Evolutionary conservation across 495 filamentous ascomycete species (phyloP).

Genomic region (Aspergillus coremiiformis): DNA sequence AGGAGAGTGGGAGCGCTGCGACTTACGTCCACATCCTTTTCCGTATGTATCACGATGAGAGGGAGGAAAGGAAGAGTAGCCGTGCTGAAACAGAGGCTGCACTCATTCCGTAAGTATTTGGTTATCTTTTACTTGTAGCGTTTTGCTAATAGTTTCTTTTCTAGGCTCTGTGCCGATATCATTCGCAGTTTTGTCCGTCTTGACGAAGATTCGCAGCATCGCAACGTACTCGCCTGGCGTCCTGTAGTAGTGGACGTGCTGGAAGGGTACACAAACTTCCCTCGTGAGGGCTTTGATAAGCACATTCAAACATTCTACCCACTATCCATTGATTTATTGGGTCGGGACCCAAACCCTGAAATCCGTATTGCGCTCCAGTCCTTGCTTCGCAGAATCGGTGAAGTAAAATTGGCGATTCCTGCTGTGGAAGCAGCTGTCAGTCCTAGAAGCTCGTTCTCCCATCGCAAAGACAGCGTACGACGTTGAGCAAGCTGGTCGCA

Average conservation of each 20-base stretch:
- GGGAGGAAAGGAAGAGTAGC: constrained; percentile 70
- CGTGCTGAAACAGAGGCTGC: constrained; percentile 78
- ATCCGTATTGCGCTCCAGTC: constrained; percentile 68
- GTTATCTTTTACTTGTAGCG: not conserved
- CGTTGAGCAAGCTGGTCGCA: constrained; percentile 8
- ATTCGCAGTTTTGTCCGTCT: constrained; percentile 72
- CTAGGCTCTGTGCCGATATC: constrained; percentile 80
- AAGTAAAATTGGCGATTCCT: constrained; percentile 65
- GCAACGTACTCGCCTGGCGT: constrained; percentile 93
- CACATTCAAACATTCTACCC: constrained; percentile 82
- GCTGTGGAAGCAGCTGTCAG: constrained; percentile 30
- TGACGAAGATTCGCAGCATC: constrained; percentile 89
- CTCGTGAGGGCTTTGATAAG: constrained; percentile 69
- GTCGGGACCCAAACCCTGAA: constrained; percentile 71
- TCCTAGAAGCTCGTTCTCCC: constrained; percentile 38
- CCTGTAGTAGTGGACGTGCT: constrained; percentile 97
- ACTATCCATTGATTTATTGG: constrained; percentile 72
- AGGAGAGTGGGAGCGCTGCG: constrained; percentile 84
- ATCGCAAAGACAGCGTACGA: constrained; percentile 26
- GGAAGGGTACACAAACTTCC: constrained; percentile 87
- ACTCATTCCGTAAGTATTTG: constrained; percentile 66
- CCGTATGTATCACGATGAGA: constrained; percentile 90
- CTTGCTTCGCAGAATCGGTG: constrained; percentile 72
- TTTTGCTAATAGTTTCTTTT: constrained; percentile 9
- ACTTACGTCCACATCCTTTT: constrained; percentile 93